phyloP scores from a whole-genome alignment of 2,329 filamentous ascomycete genomes.

The Fusarium compactum region DNA sequence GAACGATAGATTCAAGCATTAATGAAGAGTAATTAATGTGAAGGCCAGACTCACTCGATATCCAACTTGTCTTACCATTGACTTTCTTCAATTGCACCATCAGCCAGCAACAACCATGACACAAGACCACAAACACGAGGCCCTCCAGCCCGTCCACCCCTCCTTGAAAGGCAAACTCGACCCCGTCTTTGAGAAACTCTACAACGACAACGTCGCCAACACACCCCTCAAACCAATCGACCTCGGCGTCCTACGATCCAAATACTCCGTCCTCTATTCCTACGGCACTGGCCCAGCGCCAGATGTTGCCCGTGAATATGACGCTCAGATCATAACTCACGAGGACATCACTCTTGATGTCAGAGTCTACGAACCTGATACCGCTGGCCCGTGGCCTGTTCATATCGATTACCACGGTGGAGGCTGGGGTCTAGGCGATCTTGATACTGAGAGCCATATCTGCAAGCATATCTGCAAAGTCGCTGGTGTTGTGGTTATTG shows the following conservation, averaged over 20 bases:
- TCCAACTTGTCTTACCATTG: not conserved
- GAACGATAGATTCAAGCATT: not conserved
- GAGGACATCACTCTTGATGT: conserved; percentile 8
- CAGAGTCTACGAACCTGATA: conserved; percentile 27
- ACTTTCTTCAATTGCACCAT: not conserved
- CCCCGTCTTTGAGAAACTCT: conserved; percentile 61
- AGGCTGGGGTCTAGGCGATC: conserved; percentile 62
- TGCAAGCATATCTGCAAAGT: conserved; percentile 61
- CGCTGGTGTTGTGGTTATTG: conserved; percentile 60
- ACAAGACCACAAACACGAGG: conserved; percentile 52
- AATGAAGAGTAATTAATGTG: not conserved
- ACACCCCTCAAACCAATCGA: conserved; percentile 56
- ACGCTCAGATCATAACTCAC: conserved; percentile 41
- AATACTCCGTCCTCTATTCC: conserved; percentile 59
- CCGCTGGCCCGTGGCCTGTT: conserved; percentile 58
- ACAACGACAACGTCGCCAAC: conserved; percentile 60
- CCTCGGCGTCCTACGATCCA: conserved; percentile 53
- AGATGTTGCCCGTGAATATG: conserved; percentile 55
- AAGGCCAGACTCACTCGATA: not conserved
- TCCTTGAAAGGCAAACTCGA: conserved; percentile 60
- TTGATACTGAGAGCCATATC: conserved; percentile 63
- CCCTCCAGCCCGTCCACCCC: conserved; percentile 62
- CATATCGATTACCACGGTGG: conserved; percentile 64
- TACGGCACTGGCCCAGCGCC: conserved; percentile 59
- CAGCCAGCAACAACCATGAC: conserved; percentile 4